These are phyloP conservation scores for Corrigiola litoralis DNA, from an alignment of 179 eudicot species.

Conservation along the genomic window DNA sequence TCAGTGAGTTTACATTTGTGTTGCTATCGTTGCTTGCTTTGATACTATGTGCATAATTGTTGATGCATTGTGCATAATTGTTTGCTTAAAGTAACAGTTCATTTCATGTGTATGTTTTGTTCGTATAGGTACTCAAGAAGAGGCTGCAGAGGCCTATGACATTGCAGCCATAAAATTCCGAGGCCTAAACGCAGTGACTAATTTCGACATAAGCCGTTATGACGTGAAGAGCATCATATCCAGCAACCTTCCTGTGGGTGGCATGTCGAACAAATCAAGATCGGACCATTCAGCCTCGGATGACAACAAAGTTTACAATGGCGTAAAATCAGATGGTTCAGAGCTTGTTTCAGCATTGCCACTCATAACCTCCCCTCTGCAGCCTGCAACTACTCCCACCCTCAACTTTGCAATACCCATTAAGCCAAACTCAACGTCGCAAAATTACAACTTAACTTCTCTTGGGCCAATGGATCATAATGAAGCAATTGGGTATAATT, in stretches of 20 bases:
- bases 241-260: constrained; percentile 37
- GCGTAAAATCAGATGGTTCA: constrained; percentile 8
- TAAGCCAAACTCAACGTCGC: constrained; percentile 34
- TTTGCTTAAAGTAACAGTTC: too few relatives aligned
- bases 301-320: constrained; percentile 12
- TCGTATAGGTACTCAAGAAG: constrained; percentile 33
- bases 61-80: background rate
- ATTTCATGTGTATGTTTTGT: background rate
- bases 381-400: background rate
- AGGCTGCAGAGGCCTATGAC: constrained; percentile 39
- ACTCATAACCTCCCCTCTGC: constrained; percentile 1
- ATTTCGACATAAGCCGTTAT: constrained; percentile 36
- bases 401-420: constrained; percentile 41
- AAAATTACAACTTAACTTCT: constrained; percentile 34
- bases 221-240: constrained; percentile 35
- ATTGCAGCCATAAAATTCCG: constrained; percentile 38
- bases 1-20: constrained; percentile 39
- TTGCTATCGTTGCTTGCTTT: background rate
- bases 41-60: background rate
- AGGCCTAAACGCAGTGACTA: constrained; percentile 35
- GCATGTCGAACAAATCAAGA: constrained; percentile 29
- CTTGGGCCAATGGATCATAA: constrained; percentile 21
- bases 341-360: constrained; percentile 11
- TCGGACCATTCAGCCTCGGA: constrained; percentile 3
- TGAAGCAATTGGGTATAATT: constrained; percentile 21